Evolutionary conservation across 2,329 filamentous ascomycete genomes (phyloP).

Genomic region (Aurifilum marmelostoma): DNA sequence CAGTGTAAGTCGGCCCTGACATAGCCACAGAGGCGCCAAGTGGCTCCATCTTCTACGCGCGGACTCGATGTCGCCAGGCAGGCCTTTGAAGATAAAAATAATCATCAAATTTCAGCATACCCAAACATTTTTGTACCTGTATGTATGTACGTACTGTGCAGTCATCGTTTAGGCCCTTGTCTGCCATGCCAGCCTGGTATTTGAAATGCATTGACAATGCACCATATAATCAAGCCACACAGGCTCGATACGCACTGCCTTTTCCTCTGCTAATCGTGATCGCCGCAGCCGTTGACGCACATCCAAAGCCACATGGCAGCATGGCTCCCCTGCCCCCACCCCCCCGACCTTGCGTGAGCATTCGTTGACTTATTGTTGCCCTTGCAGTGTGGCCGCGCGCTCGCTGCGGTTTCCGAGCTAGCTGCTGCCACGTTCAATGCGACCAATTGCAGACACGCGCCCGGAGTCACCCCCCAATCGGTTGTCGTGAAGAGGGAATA

Average conservation of each 20-base stretch:
- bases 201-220: not conserved
- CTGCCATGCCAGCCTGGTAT: not conserved
- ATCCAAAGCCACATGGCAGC: constrained; percentile 25
- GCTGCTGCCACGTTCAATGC: not conserved
- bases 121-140: not conserved
- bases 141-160: not conserved
- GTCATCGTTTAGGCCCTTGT: not conserved
- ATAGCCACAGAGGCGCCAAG: not conserved
- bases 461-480: not conserved
- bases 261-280: constrained; percentile 10
- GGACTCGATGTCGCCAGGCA: not conserved
- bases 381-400: not conserved
- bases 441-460: not conserved
- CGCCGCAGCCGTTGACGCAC: constrained; percentile 4
- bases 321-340: not conserved
- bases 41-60: not conserved
- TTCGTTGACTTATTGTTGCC: not conserved
- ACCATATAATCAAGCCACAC: not conserved
- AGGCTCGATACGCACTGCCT: not conserved
- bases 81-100: no score
- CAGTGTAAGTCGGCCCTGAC: not conserved
- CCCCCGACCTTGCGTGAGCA: not conserved
- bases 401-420: not conserved
- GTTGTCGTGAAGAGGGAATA: not conserved
- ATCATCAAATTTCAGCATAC: not conserved